phyloP scores from a whole-genome alignment of 208 protist genomes.

The Phytomonas francai region DNA sequence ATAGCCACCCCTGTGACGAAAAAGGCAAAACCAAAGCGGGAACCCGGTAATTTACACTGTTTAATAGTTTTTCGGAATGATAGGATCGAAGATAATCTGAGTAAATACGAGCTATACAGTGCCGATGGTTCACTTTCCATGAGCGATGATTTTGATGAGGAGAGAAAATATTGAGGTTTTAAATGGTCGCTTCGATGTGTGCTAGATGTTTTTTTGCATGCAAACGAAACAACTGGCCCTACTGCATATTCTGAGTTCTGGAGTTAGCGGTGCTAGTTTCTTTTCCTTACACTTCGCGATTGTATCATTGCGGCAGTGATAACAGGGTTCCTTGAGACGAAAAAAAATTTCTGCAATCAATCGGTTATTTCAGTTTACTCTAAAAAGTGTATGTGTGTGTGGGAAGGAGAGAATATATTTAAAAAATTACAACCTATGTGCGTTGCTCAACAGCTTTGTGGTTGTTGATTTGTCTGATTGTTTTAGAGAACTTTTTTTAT shows the following conservation, averaged over 20 bases:
- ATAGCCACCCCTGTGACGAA: background rate
- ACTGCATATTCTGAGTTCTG: background rate
- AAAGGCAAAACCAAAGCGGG: conserved; percentile 14
- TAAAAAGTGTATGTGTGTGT: too few relatives aligned
- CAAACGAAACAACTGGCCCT: background rate
- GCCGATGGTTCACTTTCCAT: background rate
- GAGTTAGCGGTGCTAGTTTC: background rate
- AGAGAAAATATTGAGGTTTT: background rate
- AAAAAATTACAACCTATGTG: background rate
- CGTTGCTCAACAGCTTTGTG: background rate
- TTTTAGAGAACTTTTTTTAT: background rate
- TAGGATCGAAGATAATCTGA: conserved; percentile 43
- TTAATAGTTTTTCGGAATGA: conserved; percentile 82
- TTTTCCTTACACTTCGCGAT: background rate
- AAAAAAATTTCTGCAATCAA: background rate
- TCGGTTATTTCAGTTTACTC: background rate
- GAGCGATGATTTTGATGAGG: background rate
- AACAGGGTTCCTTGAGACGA: background rate
- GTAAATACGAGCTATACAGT: conserved; percentile 33
- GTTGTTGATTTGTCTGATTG: background rate
- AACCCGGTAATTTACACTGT: conserved; percentile 72
- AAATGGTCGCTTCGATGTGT: background rate
- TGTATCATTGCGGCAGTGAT: background rate
- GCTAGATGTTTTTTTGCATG: background rate
- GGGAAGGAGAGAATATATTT: background rate